Base-by-base conservation (phyloP, 2,329 filamentous ascomycete species). In the Colletotrichum cereale region DNA sequence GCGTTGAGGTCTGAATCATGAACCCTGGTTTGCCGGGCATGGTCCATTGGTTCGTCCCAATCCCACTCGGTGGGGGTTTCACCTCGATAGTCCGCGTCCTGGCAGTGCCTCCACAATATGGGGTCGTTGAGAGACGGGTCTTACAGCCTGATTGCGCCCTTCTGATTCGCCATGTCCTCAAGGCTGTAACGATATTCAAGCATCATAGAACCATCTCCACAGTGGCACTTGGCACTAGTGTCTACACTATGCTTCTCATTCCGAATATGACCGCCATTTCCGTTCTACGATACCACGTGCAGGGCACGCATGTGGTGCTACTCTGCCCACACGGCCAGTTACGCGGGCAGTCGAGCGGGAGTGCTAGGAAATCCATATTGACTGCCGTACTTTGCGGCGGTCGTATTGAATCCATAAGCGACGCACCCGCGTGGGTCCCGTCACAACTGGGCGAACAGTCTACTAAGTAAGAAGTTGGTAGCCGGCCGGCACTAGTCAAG, bases 41-140 rank as follows among this genome's bases (percentile, higher is more conserved):
- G 66, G 11, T 60, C 62, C 53, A 69, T 69, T 66, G 66, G 66
- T 69, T 69, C 66, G 55, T 69, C 66, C 38, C n/a, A 55, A 60
- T 38, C 57, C 53, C 38, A 53, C 47, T 47, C 44, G 53, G 38
- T 44, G 34, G 8, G n/a, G 53, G 53, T 60, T 69, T 60, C 53
- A 55, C n/a, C 58, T 53, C 52, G 36, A 60, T 18, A 66, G 36
- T 55, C 40, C 53, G 24, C 58, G 36, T 47, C 48, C 61, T 11
- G 34, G 26, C 58, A 52, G 44, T 44, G 61, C 64, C 47, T 58
- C 52, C 61, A 53, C 52, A 53, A 53, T 31, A 1, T n/a, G n/a
- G 61, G 44, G 53, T 42, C 40, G 4, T 21, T 6, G 12, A 5
- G 11, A 52, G 26, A 50, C 26, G 52, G 44, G 57, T 52, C 66